Base-by-base conservation (phyloP, 169 alveolate species). In the Plasmodium knowlesi region DNA sequence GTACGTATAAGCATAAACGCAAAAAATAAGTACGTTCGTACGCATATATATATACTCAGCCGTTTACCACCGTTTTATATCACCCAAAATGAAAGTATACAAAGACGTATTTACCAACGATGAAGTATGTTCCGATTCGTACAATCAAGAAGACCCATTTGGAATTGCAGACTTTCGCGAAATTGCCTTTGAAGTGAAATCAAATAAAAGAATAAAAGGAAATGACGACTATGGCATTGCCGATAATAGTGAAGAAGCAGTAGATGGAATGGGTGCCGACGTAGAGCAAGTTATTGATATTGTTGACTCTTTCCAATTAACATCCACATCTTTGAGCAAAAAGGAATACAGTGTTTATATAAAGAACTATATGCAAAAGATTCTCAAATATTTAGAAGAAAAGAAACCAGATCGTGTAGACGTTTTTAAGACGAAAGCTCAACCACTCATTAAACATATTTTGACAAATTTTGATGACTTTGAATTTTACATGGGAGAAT, bases 101-200 rank as follows among this genome's bases (percentile, higher is more conserved):
- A 97, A 97, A 94, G 98, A 97, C 95, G 95, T 97, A 50, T 97
- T 97, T 94, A 96, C 98, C 84, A 98, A 98, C 79, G 98, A 97
- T 94, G 99, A 97, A 95, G 98, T 97, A 91, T 97, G 98, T 96
- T 97, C 99, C 54, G 99, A 97, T 95, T 98, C 99, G 83, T 97
- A 97, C 95, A 85, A 22, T 43, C 98, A 97, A 83, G 92, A 82
- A 72, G 95, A 96, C 84, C 99, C 99, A 54, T 97, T 97, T 95
- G 98, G 96, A 71, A 96, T 90, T 89, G 92, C 95, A 16, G 98
- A 96, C 43, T 95, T 97, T 32, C 90, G 95, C 34, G 97, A 96
- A 39, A 98, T 97, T 70, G 99, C 98, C 73, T 97, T 97, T 86
- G 99, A 97, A 92, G 98, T 97, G 61, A 97, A 97, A 84, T 93